Base-by-base conservation (phyloP, 2,329 filamentous ascomycete species). In the Podosphaera aphanis region DNA sequence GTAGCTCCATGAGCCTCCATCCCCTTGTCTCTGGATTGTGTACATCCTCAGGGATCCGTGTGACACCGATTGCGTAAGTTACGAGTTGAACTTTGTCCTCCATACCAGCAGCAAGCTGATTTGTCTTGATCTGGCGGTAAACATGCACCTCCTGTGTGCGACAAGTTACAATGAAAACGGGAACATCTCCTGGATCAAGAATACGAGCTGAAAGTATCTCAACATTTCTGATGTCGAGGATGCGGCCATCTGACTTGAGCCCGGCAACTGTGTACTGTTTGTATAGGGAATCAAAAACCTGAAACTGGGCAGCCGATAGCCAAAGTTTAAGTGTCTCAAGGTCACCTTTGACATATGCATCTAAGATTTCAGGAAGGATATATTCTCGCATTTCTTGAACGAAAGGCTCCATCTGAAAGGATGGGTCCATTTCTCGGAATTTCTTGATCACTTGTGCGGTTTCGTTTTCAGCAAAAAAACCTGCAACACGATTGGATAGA, bases 401-500 rank as follows among this genome's bases (percentile, higher is more conserved):
- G 68, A 95, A 98, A 0, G 85, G 82, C 63, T 98, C 90, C 54
- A 93, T 73, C 60, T 94, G 84, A 70, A 98, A 98, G 53, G 71
- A 73, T 4, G 90, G 88, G 56, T 98, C 90, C 75, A 95, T 94
- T 56, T 86, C 74, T 41, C 88, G 79, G 70, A 98, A 93, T 63
- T 88, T 93, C 68, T 94, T 95, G 66, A 95, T 93, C 31, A 98
- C 90, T 72, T 79, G 80, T 25, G 90, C 90, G 0, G 85, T 94
- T 66, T 98, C 90, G 62, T 95, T 98, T 63, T 98, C 90, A 50
- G 90, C 90, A 54, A 98, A 98, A 66, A 94, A 98, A 23, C 90
- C 85, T 41, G 82, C 84, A 35, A 98, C 77, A 48, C 81, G 76
- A 62, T 98, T 90, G 27, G 86, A 88, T 55, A 98, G 93, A 61